Evolutionary conservation across 768 basidiomycete species (phyloP).

Genomic region (Pseudohyphozyma bogoriensis): DNA sequence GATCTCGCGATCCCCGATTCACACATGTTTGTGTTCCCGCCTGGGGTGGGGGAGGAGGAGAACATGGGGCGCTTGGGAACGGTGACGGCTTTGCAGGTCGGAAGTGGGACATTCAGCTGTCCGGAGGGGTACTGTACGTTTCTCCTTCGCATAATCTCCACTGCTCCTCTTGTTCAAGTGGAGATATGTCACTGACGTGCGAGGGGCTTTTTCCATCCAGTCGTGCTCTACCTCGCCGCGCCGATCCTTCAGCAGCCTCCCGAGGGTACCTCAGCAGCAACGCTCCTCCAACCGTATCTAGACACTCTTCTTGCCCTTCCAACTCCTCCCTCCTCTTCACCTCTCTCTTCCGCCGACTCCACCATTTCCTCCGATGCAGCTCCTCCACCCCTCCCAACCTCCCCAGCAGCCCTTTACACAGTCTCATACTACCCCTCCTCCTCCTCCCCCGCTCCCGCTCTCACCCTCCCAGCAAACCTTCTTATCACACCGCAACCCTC

Average conservation of each 20-base stretch:
- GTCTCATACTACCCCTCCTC: background rate
- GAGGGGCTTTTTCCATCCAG: slow-evolving; percentile 36
- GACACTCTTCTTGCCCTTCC: slow-evolving; percentile 8
- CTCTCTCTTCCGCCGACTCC: slow-evolving; percentile 6
- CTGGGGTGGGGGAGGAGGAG: no score
- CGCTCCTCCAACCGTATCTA: slow-evolving; percentile 15
- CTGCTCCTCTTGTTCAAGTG: background rate
- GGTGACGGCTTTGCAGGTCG: slow-evolving; percentile 57
- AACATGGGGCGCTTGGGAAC: slow-evolving; percentile 49
- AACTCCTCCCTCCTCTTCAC: background rate
- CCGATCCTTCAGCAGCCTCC: slow-evolving; percentile 48
- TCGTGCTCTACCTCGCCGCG: slow-evolving; percentile 36
- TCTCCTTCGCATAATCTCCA: background rate
- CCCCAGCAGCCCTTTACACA: slow-evolving; percentile 7
- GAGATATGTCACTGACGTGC: background rate
- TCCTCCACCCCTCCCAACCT: background rate
- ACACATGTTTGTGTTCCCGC: slow-evolving; percentile 64
- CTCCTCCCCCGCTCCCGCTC: background rate
- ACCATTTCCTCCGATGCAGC: background rate
- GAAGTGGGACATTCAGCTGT: slow-evolving; percentile 62
- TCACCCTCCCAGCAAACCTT: slow-evolving; percentile 11
- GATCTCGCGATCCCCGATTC: slow-evolving; percentile 46
- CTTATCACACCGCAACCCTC: no score
- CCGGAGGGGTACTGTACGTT: slow-evolving; percentile 62
- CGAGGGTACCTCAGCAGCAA: background rate